Conservation (phyloP, 140 eudicot species). For the Flaveria floridana region DNA sequence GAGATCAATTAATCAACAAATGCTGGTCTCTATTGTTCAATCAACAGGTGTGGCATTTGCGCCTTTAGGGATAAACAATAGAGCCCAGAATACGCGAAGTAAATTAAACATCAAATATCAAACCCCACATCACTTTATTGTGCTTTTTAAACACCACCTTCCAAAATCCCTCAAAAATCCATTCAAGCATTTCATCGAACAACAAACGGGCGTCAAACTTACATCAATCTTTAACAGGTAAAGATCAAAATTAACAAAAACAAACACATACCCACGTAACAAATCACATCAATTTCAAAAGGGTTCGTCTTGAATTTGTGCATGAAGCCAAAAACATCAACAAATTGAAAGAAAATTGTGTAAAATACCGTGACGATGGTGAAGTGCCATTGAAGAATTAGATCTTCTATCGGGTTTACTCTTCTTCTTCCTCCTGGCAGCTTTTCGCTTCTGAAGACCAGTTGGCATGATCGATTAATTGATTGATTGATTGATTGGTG, state of each 20-base stretch:
- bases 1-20: too few species aligned
- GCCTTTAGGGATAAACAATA: background rate
- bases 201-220: background rate
- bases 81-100: slow-evolving; percentile 20
- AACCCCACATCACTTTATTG: background rate
- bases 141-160: background rate
- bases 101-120: slow-evolving; percentile 1
- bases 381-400: slow-evolving; percentile 16
- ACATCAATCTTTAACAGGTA: background rate
- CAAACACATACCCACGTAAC: slow-evolving; percentile 31
- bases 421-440: slow-evolving; percentile 55
- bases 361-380: slow-evolving; percentile 35
- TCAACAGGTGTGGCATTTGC: too few species aligned
- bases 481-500: background rate
- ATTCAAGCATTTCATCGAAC: background rate
- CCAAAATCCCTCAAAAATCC: background rate
- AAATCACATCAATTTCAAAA: background rate
- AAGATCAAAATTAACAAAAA: background rate
- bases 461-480: slow-evolving; percentile 55
- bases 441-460: slow-evolving; percentile 63
- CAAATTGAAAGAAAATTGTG: slow-evolving; percentile 5
- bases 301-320: background rate
- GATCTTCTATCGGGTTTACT: slow-evolving; percentile 21
- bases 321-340: background rate
- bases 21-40: too few species aligned